These are phyloP conservation scores for Fusarium brachygibbosum DNA, from an alignment of 2,329 filamentous ascomycete genomes.

Conservation along the genomic window DNA sequence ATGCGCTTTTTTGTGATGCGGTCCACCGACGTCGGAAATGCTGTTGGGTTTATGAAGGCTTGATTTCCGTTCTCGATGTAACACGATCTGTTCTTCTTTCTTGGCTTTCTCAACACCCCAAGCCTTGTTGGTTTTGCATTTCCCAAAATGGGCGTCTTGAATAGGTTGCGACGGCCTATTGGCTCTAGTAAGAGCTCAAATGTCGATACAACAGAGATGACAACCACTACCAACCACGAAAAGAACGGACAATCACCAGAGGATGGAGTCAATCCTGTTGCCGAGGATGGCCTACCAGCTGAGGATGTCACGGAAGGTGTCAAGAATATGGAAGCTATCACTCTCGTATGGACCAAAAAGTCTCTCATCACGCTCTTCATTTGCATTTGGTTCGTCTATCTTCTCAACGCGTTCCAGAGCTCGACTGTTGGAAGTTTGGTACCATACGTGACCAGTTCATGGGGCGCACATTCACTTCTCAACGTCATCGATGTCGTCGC, in stretches of 20 bases:
- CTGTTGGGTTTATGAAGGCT: not conserved
- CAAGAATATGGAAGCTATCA: conserved; percentile 28
- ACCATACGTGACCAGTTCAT: conserved; percentile 12
- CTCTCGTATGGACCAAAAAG: conserved; percentile 14
- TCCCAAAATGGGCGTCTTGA: conserved; percentile 13
- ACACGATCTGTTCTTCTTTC: not conserved
- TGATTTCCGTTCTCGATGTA: conserved; percentile 5
- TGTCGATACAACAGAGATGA: conserved; percentile 8
- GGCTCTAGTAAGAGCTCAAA: conserved; percentile 9
- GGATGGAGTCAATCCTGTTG: conserved; percentile 7
- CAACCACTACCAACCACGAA: conserved; percentile 6
- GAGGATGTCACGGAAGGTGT: conserved; percentile 43
- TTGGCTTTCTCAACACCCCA: not conserved
- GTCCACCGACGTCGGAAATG: conserved; percentile 15
- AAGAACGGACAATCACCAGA: conserved; percentile 20
- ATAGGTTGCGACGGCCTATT: not conserved
- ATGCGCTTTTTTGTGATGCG: conserved; percentile 34
- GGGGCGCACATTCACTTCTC: conserved; percentile 13
- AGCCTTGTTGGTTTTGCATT: not conserved
- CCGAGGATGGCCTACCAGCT: not conserved
- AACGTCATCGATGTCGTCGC: conserved; percentile 21
- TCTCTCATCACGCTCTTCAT: conserved; percentile 20
- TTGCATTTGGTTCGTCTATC: conserved; percentile 22
- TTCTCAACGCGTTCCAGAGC: conserved; percentile 48
- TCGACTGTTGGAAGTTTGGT: conserved; percentile 52